Evolutionary conservation across 148 eudicot genomes (phyloP), one percentile per base, ranked within the genome.

Genomic region (Talinum fruticosum): DNA sequence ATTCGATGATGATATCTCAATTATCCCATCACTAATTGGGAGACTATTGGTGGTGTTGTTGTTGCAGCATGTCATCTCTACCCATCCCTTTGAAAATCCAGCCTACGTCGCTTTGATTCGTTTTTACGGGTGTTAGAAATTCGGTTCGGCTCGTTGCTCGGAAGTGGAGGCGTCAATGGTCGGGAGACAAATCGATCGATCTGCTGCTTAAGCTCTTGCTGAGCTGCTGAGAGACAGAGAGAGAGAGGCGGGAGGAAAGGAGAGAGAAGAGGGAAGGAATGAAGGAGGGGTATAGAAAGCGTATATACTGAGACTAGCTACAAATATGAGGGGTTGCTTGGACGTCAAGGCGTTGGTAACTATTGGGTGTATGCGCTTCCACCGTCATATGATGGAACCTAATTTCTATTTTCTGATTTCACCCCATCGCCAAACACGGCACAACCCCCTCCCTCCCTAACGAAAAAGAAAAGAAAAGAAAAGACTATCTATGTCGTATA

Each of bases 291-390:
- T 28, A 57, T 41, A 65, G 34, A 74, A 59, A 73, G 51, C 70
- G 75, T 75, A 70, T 66, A 82, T 73, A 44, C 5, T 19, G 66
- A 71, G 67, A 26, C 24, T 73, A 79, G 75, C 66, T 69, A n/a
- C 33, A 6, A 57, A 74, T 41, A 53, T 47, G 53, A 23, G 36
- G 68, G 92, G 86, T 90, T 89, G 92, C 97, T 92, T 92, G 90
- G 93, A 90, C 90, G 86, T 80, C 88, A 92, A 90, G 93, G 88
- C 68, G 75, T 49, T 84, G 83, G 86, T 75, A n/a, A n/a, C n/a
- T 88, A 76, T 84, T 65, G 79, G 75, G 75, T 83, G 69, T 81
- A 66, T 67, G 66, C 68, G 77, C 73, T 32, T 67, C 61, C 82
- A 79, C 77, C 73, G 41, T 66, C 73, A 18, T 74, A 2, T 23